Evolutionary conservation across 2,329 filamentous ascomycete species (phyloP), one percentile per base, ranked within the genome.

Genomic region (Botryotinia narcissicola): DNA sequence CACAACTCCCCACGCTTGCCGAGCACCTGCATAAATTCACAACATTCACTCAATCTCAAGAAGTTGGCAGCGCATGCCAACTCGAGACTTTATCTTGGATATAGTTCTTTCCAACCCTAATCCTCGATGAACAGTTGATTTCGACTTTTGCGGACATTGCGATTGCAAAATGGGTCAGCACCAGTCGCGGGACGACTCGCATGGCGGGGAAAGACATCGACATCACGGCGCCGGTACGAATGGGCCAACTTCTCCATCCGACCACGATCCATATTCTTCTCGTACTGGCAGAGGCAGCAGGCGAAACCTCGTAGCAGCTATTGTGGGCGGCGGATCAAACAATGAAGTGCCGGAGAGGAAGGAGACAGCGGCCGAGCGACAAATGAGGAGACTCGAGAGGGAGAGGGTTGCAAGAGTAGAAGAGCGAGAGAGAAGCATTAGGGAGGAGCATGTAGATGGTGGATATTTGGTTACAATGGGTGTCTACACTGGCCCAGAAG

Each of bases 381-480:
- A 99, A 81, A 94, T 94, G 32, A 88, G 95, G 75, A 92, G 91
- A 75, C 84, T 94, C 72, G 95, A 98, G 82, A 92, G 90, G 79
- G 95, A 98, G 82, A 90, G 93, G 63, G 85, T 88, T 25, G 87
- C 89, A 54, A 87, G 96, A 73, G 83, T 92, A 61, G 94, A 94
- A 81, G 96, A 99, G 82, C 89, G 96, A 66, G 95, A 97, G 82
- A 88, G 92, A 77, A 99, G 96, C 80, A 90, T 98, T 84, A 90
- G 87, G 76, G 95, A 98, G 79, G 96, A 99, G 81, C 90, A 95
- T 81, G 92, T 98, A 4, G 96, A 99, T 82, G 96, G 96, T 32
- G 96, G 96, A 35, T 99, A 91, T 83, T 84, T 99, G 66, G 96
- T 99, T 46, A 99, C 96, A 0, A 89, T 97, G 80, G 96, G 96